Conservation (phyloP, 176 grass and related monocot species). For the Carex littledalei region DNA sequence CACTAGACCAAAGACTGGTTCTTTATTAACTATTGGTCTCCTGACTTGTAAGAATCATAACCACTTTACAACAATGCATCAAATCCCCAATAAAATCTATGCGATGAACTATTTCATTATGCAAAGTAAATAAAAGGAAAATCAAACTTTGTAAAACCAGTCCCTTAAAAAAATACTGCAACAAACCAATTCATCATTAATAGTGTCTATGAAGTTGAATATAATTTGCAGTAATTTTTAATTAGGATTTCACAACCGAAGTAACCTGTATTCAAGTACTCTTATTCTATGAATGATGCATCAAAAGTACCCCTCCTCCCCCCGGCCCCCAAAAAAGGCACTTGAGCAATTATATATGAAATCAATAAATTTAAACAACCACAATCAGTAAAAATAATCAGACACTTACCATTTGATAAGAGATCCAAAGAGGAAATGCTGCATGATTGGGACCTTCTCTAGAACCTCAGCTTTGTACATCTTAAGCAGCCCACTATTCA, state of each 20-base stretch:
- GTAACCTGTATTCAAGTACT: not conserved
- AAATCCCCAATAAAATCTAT: not conserved
- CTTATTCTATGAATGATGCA: not conserved
- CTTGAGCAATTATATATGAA: not conserved
- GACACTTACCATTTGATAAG: constrained; percentile 84
- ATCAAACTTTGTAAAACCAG: not conserved
- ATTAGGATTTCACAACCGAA: not conserved
- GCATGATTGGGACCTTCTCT: constrained; percentile 97
- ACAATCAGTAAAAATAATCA: not conserved
- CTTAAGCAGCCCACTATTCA: constrained; percentile 89
- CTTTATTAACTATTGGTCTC: not conserved
- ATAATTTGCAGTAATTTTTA: not conserved
- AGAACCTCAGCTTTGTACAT: constrained; percentile 98
- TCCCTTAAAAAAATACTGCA: not conserved
- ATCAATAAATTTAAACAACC: not conserved
- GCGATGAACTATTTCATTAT: not conserved
- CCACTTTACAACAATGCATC: not conserved
- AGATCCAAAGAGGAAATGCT: constrained; percentile 96
- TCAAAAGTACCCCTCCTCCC: not conserved
- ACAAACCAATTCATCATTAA: not conserved
- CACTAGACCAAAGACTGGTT: no score
- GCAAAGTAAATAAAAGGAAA: not conserved
- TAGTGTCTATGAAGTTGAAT: not conserved
- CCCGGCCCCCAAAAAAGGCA: not conserved
- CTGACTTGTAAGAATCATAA: not conserved